A percentile compares a stretch with the other conserved stretches of the same genome.
These are phyloP conservation scores for Myriosclerotinia duriaeana DNA, from an alignment of 2,329 filamentous ascomycete genomes.

Conservation along the genomic window DNA sequence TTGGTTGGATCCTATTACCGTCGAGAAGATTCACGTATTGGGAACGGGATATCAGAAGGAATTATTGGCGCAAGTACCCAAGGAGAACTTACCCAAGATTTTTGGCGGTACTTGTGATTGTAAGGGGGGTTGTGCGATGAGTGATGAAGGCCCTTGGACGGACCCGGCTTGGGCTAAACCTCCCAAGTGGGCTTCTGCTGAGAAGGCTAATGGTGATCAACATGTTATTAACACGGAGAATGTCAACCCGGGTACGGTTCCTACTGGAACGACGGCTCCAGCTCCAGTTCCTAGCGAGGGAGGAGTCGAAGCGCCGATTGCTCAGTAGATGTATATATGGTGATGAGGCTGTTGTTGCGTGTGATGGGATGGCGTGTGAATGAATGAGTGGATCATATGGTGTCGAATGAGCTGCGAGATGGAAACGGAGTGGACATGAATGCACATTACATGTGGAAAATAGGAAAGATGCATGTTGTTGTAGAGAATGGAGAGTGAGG, in stretches of 20 bases:
- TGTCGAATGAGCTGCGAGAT: not conserved
- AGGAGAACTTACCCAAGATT: conserved; percentile 83
- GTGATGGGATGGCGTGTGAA: not conserved
- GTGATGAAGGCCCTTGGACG: conserved; percentile 88
- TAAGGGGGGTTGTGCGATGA: conserved; percentile 76
- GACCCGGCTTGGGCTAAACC: conserved; percentile 67
- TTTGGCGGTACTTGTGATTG: conserved; percentile 87
- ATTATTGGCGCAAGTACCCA: conserved; percentile 78
- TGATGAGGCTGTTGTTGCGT: conserved; percentile 2
- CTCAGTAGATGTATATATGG: conserved; percentile 28
- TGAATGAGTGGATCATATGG: conserved; percentile 4
- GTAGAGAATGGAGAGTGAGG: not conserved
- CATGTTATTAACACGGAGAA: conserved; percentile 43
- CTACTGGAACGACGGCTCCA: conserved; percentile 30
- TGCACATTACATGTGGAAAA: conserved; percentile 6
- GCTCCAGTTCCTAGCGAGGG: conserved; percentile 28
- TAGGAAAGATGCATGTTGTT: not conserved
- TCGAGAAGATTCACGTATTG: conserved; percentile 91
- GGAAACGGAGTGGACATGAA: not conserved
- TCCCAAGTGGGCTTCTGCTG: conserved; percentile 53
- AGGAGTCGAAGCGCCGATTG: conserved; percentile 34
- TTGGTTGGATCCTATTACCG: conserved; percentile 95
- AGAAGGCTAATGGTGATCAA: conserved; percentile 47
- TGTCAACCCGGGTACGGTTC: conserved; percentile 32
- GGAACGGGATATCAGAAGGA: conserved; percentile 79